Evolutionary conservation across 176 grass and related monocot species (phyloP).

Genomic region (Bolboschoenus planiculmis): DNA sequence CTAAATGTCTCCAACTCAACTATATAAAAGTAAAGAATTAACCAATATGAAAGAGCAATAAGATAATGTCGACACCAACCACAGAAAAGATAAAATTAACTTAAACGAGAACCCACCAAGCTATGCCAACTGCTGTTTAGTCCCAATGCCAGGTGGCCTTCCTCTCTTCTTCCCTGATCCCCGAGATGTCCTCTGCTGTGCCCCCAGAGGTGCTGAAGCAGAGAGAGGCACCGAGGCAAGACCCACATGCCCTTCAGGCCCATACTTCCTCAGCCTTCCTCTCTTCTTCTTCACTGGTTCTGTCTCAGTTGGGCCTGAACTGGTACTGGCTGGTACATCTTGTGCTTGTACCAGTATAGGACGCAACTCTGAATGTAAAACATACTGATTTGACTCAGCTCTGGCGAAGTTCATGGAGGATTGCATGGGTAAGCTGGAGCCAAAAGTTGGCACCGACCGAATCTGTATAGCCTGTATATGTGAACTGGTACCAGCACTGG

Average conservation of each 20-base stretch:
- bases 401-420: background rate
- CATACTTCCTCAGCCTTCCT: conserved; percentile 28
- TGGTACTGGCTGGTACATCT: background rate
- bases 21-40: too few species aligned
- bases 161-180: conserved; percentile 14
- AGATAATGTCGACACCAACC: too few species aligned
- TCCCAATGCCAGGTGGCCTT: conserved; percentile 30
- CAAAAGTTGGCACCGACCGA: background rate
- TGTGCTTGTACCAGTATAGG: background rate
- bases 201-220: background rate
- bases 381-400: background rate
- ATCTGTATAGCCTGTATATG: background rate
- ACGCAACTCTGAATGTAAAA: background rate
- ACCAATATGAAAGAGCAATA: too few species aligned
- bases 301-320: background rate
- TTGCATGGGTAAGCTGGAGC: background rate
- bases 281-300: conserved; percentile 28
- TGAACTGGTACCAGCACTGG: background rate
- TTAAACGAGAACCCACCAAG: conserved; percentile 27
- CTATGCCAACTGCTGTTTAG: conserved; percentile 37
- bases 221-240: too few species aligned
- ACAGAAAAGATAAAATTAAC: background rate
- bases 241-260: background rate
- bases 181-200: background rate
- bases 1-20: too few species aligned